These are phyloP conservation scores for Malassezia brasiliensis DNA, from an alignment of 1,284 basidiomycete species.

Conservation along the genomic window DNA sequence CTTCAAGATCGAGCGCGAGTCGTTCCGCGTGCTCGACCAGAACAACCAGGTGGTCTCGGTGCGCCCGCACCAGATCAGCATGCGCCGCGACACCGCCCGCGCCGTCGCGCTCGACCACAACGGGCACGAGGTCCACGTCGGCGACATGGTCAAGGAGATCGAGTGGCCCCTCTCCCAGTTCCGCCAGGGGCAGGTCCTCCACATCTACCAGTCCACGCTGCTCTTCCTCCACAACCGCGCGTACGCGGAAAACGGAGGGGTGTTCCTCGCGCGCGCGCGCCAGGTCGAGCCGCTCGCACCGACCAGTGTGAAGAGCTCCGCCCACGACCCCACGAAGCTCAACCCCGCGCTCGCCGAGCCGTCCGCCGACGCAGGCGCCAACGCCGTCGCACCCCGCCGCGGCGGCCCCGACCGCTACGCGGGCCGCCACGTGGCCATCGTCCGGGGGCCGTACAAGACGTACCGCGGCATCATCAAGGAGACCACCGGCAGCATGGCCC, in stretches of 20 bases:
- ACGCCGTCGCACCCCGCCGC: constrained; percentile 24
- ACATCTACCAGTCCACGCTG: constrained; percentile 88
- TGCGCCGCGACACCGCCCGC: constrained; percentile 70
- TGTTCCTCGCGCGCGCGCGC: constrained; percentile 66
- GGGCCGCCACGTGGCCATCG: constrained; percentile 68
- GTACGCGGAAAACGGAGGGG: constrained; percentile 77
- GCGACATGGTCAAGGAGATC: constrained; percentile 87
- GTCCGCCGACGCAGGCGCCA: constrained; percentile 27
- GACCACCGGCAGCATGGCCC: constrained; percentile 72
- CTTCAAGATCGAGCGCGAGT: constrained; percentile 89
- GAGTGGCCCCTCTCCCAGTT: constrained; percentile 65
- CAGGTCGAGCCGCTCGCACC: constrained; percentile 59
- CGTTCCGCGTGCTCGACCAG: constrained; percentile 91
- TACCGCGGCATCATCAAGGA: constrained; percentile 89
- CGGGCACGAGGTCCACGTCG: constrained; percentile 63
- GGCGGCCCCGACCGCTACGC: constrained; percentile 61
- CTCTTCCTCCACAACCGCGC: constrained; percentile 92
- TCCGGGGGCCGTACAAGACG: constrained; percentile 83
- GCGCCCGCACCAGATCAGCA: constrained; percentile 81
- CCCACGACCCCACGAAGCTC: constrained; percentile 81
- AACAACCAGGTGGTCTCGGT: constrained; percentile 71
- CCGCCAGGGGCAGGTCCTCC: constrained; percentile 85
- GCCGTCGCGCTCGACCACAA: constrained; percentile 83
- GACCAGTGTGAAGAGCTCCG: constrained; percentile 42
- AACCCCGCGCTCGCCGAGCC: constrained; percentile 63